These are phyloP conservation scores for Fusarium sp. DNA, from an alignment of 2,329 filamentous ascomycete species.

Conservation along the genomic window DNA sequence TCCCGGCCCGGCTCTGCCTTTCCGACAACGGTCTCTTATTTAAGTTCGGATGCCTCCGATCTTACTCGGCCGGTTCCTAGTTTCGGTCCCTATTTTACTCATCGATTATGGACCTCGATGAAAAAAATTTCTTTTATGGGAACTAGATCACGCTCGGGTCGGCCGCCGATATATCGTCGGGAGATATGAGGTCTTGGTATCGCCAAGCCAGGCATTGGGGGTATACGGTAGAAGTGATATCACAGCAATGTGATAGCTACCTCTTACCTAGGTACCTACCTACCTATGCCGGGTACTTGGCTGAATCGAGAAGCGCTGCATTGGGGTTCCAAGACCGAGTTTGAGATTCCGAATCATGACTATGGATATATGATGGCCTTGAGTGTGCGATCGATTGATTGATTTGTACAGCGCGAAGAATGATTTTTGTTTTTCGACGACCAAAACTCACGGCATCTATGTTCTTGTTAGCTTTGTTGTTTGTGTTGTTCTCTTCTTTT, in stretches of 20 bases:
- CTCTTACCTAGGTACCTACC: neutral
- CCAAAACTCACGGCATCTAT: conserved; percentile 35
- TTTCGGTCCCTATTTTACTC: neutral
- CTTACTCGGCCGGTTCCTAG: conserved; percentile 15
- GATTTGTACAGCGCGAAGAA: conserved; percentile 12
- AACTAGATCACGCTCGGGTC: neutral
- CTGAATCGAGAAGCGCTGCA: neutral
- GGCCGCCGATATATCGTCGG: neutral
- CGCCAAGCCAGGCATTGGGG: neutral
- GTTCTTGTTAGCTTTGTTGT: conserved; percentile 15
- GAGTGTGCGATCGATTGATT: conserved; percentile 12
- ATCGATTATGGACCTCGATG: conserved; percentile 3
- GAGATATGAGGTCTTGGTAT: neutral
- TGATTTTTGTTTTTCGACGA: neutral
- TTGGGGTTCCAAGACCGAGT: neutral
- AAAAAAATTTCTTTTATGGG: neutral
- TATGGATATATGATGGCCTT: conserved; percentile 19
- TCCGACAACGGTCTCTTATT: conserved; percentile 6
- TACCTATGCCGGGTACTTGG: neutral
- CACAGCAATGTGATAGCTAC: neutral
- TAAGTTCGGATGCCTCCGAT: conserved; percentile 18
- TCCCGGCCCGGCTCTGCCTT: neutral
- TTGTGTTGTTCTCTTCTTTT: neutral
- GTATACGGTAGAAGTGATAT: neutral
- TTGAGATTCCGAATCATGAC: conserved; percentile 21